phyloP scores from a whole-genome alignment of 192 early-diverging fungal genomes.

The Borealophlyctis nickersoniae region DNA sequence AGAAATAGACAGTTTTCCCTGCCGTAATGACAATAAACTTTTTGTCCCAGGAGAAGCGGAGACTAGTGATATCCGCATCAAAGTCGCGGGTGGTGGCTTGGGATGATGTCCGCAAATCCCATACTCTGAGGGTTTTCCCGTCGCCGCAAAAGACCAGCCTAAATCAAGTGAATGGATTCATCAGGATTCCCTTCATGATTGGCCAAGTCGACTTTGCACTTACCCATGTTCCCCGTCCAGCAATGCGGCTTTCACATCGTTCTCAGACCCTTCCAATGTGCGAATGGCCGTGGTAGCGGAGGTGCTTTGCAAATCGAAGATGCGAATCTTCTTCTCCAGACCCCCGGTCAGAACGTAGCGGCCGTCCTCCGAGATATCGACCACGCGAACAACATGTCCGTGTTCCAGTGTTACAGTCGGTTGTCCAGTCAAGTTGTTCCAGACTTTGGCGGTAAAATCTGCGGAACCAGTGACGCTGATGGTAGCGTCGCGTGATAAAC shows the following conservation, averaged over 20 bases:
- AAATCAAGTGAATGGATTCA: background rate
- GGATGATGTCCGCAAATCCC: conserved; percentile 69
- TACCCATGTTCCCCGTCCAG: conserved; percentile 58
- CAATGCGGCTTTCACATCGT: conserved; percentile 60
- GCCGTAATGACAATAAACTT: conserved; percentile 73
- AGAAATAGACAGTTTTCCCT: conserved; percentile 71
- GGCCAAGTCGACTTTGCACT: conserved; percentile 1
- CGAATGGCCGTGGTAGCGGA: conserved; percentile 22
- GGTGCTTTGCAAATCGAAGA: conserved; percentile 72
- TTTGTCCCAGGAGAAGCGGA: conserved; percentile 73
- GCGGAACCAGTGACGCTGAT: conserved; percentile 88
- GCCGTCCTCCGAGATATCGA: conserved; percentile 74
- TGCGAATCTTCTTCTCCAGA: conserved; percentile 73
- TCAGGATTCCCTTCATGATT: background rate
- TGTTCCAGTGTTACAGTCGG: conserved; percentile 70
- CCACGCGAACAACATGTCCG: conserved; percentile 77
- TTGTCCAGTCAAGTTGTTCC: conserved; percentile 80
- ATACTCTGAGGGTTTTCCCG: conserved; percentile 51
- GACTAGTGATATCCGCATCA: conserved; percentile 63
- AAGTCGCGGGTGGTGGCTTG: conserved; percentile 63
- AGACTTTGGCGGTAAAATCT: conserved; percentile 83
- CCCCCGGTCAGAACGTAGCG: conserved; percentile 76
- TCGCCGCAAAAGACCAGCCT: conserved; percentile 47
- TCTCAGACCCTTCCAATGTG: conserved; percentile 51
- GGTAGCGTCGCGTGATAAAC: conserved; percentile 71